Evolutionary conservation across 345 rosid genomes (phyloP), one percentile per base, ranked within the genome.

Genomic region (Geranium brycei): DNA sequence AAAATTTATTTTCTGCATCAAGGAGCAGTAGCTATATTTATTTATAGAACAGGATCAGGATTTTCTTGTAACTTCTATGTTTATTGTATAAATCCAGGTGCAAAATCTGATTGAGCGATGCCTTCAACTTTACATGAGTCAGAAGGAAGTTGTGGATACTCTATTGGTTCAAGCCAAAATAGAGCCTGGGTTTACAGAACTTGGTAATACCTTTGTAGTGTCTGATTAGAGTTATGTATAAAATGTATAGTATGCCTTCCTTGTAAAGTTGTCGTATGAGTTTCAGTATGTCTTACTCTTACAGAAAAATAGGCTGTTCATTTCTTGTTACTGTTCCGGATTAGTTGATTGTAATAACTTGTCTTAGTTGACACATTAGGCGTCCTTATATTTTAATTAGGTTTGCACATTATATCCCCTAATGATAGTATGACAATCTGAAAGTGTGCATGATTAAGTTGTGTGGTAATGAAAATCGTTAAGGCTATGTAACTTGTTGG

Each of bases 141-240:
- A 85, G 77, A 87, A 84, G 74, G 99, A 95, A 81, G 99, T 91
- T 31, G 91, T 88, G 68, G 87, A 91, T 40, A 88, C 99, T 63
- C 79, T 95, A 67, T 76, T 84, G 68, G 83, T 70, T 64, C 91
- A 87, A 62, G 97, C 96, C 65, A 85, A 87, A 78, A 88, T 95
- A 76, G 97, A 95, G 74, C 99, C 96, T 72, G 95, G 93, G 11
- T 95, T 95, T 77, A 95, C 99, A 38, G 88, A 89, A 66, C 85
- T 91, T 59, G 99, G 99, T 95, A 85, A 62, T 19, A n/a, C 47
- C n/a, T 16, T 30, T 64, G 41, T 35, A 35, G 41, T 23, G 28
- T 35, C 41, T 35, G 41, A 35, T 35, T 35, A 35, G 41, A 4
- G 10, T 35, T 35, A 35, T 35, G 41, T 35, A 35, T 35, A 7